Conservation (phyloP, 257 asterid species). For the Nemophila menziesii region DNA sequence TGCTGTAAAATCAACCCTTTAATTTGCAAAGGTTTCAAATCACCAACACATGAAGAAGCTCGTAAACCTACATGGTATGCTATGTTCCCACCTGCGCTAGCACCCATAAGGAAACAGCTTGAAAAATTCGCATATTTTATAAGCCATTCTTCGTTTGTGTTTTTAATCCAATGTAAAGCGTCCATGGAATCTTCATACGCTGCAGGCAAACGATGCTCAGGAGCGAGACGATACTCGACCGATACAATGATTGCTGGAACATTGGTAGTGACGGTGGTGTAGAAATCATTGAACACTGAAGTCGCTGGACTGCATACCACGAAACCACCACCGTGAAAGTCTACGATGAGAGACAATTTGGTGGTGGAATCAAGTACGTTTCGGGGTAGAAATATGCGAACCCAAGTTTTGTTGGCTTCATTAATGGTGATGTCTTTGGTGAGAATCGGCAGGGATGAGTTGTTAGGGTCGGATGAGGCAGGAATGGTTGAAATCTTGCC, state of each 20-base stretch:
- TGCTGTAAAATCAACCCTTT: constrained; percentile 18
- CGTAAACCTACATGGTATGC: constrained; percentile 5
- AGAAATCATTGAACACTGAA: neutral
- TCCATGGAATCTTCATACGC: constrained; percentile 29
- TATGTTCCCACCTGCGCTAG: constrained; percentile 25
- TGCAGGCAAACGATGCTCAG: constrained; percentile 36
- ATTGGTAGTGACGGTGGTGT: neutral
- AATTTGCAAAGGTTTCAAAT: constrained; percentile 11
- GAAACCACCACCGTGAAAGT: neutral
- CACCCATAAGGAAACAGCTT: constrained; percentile 17
- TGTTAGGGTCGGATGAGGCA: neutral
- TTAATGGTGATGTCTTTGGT: neutral
- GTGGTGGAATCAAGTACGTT: neutral
- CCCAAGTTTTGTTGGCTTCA: neutral
- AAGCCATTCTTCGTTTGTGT: constrained; percentile 23
- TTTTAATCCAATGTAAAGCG: constrained; percentile 17
- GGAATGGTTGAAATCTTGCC: neutral
- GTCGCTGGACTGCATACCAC: neutral
- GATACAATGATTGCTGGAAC: neutral
- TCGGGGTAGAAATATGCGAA: neutral
- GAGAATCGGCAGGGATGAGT: neutral
- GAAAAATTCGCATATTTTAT: constrained; percentile 10
- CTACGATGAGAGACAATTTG: neutral
- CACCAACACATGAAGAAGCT: neutral
- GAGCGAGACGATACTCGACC: constrained; percentile 2